Evolutionary conservation across 345 rosid species (phyloP), one percentile per base, ranked within the genome.

Genomic region (Pistacia integerrima): DNA sequence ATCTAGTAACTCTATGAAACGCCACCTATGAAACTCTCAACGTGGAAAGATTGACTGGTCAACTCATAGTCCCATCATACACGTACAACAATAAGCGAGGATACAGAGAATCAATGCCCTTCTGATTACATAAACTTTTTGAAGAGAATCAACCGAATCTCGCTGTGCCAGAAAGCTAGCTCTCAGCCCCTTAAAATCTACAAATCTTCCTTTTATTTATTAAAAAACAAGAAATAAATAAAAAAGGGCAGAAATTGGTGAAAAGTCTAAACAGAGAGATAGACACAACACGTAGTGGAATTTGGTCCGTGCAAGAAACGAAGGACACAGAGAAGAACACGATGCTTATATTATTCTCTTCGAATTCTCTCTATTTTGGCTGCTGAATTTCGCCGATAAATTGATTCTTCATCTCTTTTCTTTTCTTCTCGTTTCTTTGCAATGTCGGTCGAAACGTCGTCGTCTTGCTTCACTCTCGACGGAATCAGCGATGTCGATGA

Each of bases 401-500:
- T 33, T 46, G 30, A 20, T 20, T 63, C 33, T 41, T 41, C 10
- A 41, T 64, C 64, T 5, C 18, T 38, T 36, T 35, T 20, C 1
- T 57, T 14, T 22, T 22, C 22, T 22, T 22, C 22, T 58, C 55
- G 51, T 4, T 56, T 2, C 10, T n/a, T 63, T 17, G 49, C 79
- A 59, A 90, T 93, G 94, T 87, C 90, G 48, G 88, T 69, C 66
- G 86, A 82, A 52, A 74, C 74, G 33, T 63, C 88, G 73, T 73
- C 92, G 70, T 85, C 86, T 2, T 6, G 63, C 20, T 70, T 88
- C 44, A 48, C 58, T 70, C 72, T 90, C 35, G 87, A 88, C 55
- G 90, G 90, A 68, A 79, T 92, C 73, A 88, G 85, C 41, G 90
- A 91, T 51, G 94, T 90, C 12, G 89, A 93, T 33, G 92, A 89